A percentile compares a stretch with the other conserved stretches of the same genome.
Evolutionary conservation across 108 stramenopile species (phyloP).

Genomic region (Mediolabrus comicus): DNA sequence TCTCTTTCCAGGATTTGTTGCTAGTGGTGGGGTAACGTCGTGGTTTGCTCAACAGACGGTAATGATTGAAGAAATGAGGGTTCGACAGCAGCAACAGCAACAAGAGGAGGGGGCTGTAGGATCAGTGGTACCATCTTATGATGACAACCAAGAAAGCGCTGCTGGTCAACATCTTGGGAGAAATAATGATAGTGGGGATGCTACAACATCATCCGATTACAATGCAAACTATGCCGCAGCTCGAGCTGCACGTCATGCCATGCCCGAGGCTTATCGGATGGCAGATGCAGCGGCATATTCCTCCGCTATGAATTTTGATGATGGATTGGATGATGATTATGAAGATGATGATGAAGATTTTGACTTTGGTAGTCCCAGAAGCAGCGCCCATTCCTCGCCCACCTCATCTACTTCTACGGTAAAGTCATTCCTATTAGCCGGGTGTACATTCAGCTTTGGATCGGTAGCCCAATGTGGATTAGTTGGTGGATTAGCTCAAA

Average conservation of each 20-base stretch:
- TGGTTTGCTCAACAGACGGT: constrained; percentile 77
- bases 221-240: constrained; percentile 22
- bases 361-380: not conserved
- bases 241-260: constrained; percentile 26
- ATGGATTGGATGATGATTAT: constrained; percentile 71
- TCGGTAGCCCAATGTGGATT: constrained; percentile 80
- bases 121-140: not conserved
- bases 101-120: not conserved
- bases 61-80: constrained; percentile 44
- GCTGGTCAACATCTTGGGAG: not conserved
- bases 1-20: constrained; percentile 56
- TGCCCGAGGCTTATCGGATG: constrained; percentile 74
- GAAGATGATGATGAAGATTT: constrained; percentile 60
- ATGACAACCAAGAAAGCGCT: not conserved
- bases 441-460: constrained; percentile 72
- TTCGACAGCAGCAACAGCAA: constrained; percentile 9
- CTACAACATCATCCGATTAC: constrained; percentile 1
- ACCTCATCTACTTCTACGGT: constrained; percentile 50
- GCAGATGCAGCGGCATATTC: constrained; percentile 73
- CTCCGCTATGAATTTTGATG: constrained; percentile 55
- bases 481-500: constrained; percentile 79
- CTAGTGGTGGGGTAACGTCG: constrained; percentile 67
- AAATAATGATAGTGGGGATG: not conserved
- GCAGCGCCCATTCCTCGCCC: not conserved
- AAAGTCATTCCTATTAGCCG: constrained; percentile 57